Base-by-base conservation (phyloP, 352 stramenopile species). In the Phytophthora foliorum region DNA sequence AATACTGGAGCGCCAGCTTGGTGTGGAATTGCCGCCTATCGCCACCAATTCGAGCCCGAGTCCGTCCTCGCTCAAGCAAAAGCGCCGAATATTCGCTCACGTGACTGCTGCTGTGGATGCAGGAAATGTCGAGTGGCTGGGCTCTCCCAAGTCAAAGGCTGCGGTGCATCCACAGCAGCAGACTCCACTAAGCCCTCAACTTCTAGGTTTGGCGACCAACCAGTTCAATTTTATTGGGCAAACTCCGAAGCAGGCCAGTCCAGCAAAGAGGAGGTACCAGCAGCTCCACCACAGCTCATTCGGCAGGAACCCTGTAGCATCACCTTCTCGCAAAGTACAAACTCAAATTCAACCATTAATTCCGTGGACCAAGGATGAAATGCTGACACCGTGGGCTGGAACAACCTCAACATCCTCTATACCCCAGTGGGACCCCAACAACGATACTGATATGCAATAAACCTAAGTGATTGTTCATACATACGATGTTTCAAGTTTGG, bases 1-100 rank as follows among this genome's bases (percentile, higher is more conserved):
- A 8, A n/a, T 72, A 13, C 49, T 91, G 3, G 71, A 80, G 6
- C 82, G 80, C 32, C 80, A 90, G 45, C 67, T 89, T 3, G 84
- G 82, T 0, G 72, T 90, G 8, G 80, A 90, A 65, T 61, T 93
- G 34, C 82, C 82, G 4, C 84, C 76, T 11, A 84, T 91, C 54
- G 17, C 53, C 19, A 67, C 13, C 16, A 63, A 38, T 54, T 32
- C 17, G 21, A 63, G 14, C 34, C 69, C 9, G 13, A 57, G 46
- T 21, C 64, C 67, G 4, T 87, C 78, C 0, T 82, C 82, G 5
- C 51, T 83, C 7, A 84, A 88, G 55, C 72, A 86, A 51, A 82
- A 86, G 36, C 79, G 78, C 1, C 69, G 69, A 0, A 62, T 87
- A 39, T 82, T 89, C 50, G 72, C 77, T 3, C 77, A 88, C 32